phyloP scores from a whole-genome alignment of 2,329 filamentous ascomycete genomes.

The Aspergillaceae sp. region DNA sequence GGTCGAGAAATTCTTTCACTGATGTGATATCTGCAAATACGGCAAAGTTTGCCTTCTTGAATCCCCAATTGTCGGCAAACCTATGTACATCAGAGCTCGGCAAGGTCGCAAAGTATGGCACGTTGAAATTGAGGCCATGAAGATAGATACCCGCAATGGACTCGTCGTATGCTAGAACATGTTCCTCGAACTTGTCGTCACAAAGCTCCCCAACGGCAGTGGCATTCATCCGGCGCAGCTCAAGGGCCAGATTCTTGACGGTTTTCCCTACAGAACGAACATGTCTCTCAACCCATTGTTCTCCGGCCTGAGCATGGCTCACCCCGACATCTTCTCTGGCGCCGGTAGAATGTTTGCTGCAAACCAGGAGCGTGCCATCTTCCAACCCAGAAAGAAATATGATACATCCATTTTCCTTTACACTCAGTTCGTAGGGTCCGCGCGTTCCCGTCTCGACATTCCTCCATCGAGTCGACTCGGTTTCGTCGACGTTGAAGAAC shows the following conservation, averaged over 20 bases:
- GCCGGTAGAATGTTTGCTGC: slow-evolving; percentile 96
- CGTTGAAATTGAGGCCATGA: slow-evolving; percentile 90
- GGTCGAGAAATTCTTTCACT: slow-evolving; percentile 73
- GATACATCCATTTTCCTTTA: slow-evolving; percentile 99
- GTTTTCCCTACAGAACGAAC: slow-evolving; percentile 69
- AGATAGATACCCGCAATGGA: slow-evolving; percentile 85
- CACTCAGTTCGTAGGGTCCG: slow-evolving; percentile 87
- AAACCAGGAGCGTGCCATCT: slow-evolving; percentile 84
- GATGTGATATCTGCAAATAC: slow-evolving; percentile 64
- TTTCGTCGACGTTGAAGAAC: slow-evolving; percentile 91
- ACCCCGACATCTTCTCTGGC: slow-evolving; percentile 59
- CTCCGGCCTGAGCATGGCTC: slow-evolving; percentile 79
- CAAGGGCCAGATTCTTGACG: slow-evolving; percentile 65
- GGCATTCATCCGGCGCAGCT: slow-evolving; percentile 70
- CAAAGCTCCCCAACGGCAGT: slow-evolving; percentile 94
- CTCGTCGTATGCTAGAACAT: slow-evolving; percentile 79
- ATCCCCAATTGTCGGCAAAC: slow-evolving; percentile 89
- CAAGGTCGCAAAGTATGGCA: slow-evolving; percentile 86
- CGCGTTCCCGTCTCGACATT: slow-evolving; percentile 67
- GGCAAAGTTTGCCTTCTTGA: slow-evolving; percentile 77
- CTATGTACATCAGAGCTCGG: slow-evolving; percentile 72
- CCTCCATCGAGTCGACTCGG: slow-evolving; percentile 70
- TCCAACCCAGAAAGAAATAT: slow-evolving; percentile 92
- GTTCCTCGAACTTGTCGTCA: slow-evolving; percentile 93
- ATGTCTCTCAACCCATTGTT: slow-evolving; percentile 73